phyloP scores from a whole-genome alignment of 2,329 filamentous ascomycete species.

The Cyclaneusma minus region DNA sequence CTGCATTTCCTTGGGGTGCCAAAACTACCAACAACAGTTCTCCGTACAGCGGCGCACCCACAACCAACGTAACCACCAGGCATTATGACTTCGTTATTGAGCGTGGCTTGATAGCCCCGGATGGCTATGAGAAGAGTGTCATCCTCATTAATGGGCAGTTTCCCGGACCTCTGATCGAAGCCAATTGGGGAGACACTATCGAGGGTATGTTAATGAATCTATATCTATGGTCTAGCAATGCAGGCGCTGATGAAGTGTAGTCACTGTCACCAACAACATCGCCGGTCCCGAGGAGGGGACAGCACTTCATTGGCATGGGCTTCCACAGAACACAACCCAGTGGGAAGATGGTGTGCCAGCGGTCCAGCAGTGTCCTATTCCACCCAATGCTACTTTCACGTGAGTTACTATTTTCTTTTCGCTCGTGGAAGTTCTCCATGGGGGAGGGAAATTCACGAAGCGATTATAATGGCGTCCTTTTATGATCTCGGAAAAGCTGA shows the following conservation, averaged over 20 bases:
- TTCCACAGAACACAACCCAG: constrained; percentile 22
- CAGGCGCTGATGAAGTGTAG: constrained; percentile 19
- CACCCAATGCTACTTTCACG: constrained; percentile 9
- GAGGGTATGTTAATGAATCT: background rate
- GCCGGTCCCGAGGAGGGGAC: constrained; percentile 19
- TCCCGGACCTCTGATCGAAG: constrained; percentile 50
- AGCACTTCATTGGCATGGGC: constrained; percentile 27
- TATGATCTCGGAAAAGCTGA: too few species aligned
- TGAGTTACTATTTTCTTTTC: too few species aligned
- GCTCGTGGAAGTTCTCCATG: too few species aligned
- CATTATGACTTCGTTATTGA: constrained; percentile 11
- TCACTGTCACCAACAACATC: constrained; percentile 55
- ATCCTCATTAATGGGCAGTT: constrained; percentile 46
- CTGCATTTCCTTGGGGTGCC: too few species aligned
- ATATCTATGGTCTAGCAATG: background rate
- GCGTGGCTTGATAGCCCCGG: constrained; percentile 14
- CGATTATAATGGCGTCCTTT: too few species aligned
- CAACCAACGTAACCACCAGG: too few species aligned
- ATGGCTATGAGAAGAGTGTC: constrained; percentile 15
- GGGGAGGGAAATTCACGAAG: too few species aligned
- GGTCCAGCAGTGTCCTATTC: constrained; percentile 20
- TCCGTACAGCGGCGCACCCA: too few species aligned
- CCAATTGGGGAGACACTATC: constrained; percentile 39
- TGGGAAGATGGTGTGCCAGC: constrained; percentile 27
- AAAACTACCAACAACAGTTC: too few species aligned